phyloP scores from a whole-genome alignment of 2,329 filamentous ascomycete species.

The Aspergillus ibericus region DNA sequence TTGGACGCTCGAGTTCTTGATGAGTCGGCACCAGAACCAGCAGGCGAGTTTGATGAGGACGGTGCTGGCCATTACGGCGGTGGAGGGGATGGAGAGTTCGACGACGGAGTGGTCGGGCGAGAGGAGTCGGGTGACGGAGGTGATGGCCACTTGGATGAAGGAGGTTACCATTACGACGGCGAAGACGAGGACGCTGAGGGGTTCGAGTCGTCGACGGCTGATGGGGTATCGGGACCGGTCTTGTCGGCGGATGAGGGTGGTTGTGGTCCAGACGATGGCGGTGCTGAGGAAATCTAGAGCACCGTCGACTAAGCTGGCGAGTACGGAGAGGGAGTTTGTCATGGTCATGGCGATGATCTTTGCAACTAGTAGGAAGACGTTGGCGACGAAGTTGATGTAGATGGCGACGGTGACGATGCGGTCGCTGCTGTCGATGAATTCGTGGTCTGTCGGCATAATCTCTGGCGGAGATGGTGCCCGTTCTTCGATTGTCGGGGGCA shows the following conservation, averaged over 20 bases:
- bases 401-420: conserved; percentile 83
- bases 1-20: conserved; percentile 83
- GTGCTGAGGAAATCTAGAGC: conserved; percentile 67
- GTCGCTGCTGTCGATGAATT: conserved; percentile 66
- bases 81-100: conserved; percentile 69
- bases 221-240: conserved; percentile 65
- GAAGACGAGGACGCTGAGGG: conserved; percentile 65
- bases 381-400: conserved; percentile 79
- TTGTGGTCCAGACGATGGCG: conserved; percentile 62
- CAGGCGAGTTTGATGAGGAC: conserved; percentile 78
- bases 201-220: conserved; percentile 63
- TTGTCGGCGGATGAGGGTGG: conserved; percentile 58
- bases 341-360: conserved; percentile 76
- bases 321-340: conserved; percentile 67
- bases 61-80: conserved; percentile 77
- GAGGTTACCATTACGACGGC: conserved; percentile 67
- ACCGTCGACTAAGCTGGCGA: conserved; percentile 66
- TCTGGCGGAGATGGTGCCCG: conserved; percentile 55
- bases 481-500: conserved; percentile 53
- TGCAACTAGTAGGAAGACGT: conserved; percentile 69
- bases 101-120: conserved; percentile 66
- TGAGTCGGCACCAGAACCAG: conserved; percentile 84
- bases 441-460: conserved; percentile 44
- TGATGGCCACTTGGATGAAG: conserved; percentile 61
- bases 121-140: conserved; percentile 59